Evolutionary conservation across 1,139 yeast genomes (phyloP), one percentile per base, ranked within the genome.

Genomic region (Lodderomyces elongisporus): DNA sequence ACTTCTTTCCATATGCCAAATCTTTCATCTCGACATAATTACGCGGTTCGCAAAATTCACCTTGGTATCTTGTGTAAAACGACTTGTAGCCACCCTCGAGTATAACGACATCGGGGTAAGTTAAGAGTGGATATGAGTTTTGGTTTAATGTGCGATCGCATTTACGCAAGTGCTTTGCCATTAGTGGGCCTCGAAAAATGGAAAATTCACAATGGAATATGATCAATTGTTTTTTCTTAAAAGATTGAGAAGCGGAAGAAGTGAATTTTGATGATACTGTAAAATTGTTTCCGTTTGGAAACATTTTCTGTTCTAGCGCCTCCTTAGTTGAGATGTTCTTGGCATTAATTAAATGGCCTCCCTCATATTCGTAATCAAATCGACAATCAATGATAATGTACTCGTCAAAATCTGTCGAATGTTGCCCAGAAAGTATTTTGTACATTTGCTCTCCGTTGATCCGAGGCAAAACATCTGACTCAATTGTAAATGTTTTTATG

Each of bases 121-220:
- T 75, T 38, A 91, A 66, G 42, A 70, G 64, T 1, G 98, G 98
- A 57, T 91, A 93, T 42, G 73, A 66, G 36, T 79, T 78, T 42
- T 77, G 71, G 54, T 89, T 88, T 33, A 77, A 48, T 31, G 72
- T 73, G 40, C 98, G 73, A 60, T 91, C 98, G 45, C 85, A 73
- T 44, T 81, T 81, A 43, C 98, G 69, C 38, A 91, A 68, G 54
- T 87, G 89, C 38, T 80, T 68, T 1, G 97, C 97, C 83, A 91
- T 78, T 32, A 84, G 67, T 3, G 98, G 98, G 8, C 97, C 96
- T 39, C 98, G 71, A 54, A 83, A 87, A 2, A 94, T 77, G 32
- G 95, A 82, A 54, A 87, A 89, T 57, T 91, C 98, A 60, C 98
- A 91, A 58, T 91, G 97, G 62, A 91, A 89, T 10, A 93, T 70